Percentiles rank a stretch among this genome's conserved stretches.
phyloP scores from a whole-genome alignment of 2,329 filamentous ascomycete genomes.

The Penicillium nordicum region DNA sequence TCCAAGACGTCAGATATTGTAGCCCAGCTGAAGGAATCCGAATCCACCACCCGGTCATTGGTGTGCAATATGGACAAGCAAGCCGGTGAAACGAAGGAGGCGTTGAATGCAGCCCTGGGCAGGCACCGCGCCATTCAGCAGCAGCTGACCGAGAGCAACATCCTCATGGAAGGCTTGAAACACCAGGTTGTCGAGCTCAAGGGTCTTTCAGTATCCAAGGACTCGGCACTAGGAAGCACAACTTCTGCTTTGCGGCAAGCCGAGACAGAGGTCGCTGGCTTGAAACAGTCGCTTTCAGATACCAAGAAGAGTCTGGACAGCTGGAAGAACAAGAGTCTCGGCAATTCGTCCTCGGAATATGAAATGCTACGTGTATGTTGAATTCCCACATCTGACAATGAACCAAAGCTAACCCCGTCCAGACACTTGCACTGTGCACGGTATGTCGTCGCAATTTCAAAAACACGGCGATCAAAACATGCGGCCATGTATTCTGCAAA shows the following conservation, averaged over 20 bases:
- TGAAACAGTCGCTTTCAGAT: constrained; percentile 73
- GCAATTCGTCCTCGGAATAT: constrained; percentile 77
- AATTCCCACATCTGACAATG: neutral
- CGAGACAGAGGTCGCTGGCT: constrained; percentile 71
- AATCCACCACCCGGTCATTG: constrained; percentile 70
- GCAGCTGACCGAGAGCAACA: constrained; percentile 65
- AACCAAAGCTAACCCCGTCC: constrained; percentile 13
- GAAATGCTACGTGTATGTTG: constrained; percentile 78
- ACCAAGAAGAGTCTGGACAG: constrained; percentile 77
- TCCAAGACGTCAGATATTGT: constrained; percentile 91
- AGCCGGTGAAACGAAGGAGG: constrained; percentile 74
- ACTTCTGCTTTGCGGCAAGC: constrained; percentile 58
- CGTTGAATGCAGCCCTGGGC: constrained; percentile 64
- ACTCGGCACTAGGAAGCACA: constrained; percentile 64
- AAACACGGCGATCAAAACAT: constrained; percentile 87
- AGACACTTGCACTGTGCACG: constrained; percentile 80
- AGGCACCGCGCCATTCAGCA: constrained; percentile 76
- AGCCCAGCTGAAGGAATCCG: constrained; percentile 84
- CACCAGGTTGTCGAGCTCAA: constrained; percentile 75
- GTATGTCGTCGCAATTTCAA: constrained; percentile 93
- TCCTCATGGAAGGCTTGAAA: constrained; percentile 68
- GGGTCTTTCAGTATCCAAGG: constrained; percentile 70
- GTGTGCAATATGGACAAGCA: constrained; percentile 89
- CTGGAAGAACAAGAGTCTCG: constrained; percentile 78
- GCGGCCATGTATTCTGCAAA: constrained; percentile 91